These are phyloP conservation scores for Pseudogymnoascus sp. DNA, from an alignment of 2,329 filamentous ascomycete species.

Conservation along the genomic window DNA sequence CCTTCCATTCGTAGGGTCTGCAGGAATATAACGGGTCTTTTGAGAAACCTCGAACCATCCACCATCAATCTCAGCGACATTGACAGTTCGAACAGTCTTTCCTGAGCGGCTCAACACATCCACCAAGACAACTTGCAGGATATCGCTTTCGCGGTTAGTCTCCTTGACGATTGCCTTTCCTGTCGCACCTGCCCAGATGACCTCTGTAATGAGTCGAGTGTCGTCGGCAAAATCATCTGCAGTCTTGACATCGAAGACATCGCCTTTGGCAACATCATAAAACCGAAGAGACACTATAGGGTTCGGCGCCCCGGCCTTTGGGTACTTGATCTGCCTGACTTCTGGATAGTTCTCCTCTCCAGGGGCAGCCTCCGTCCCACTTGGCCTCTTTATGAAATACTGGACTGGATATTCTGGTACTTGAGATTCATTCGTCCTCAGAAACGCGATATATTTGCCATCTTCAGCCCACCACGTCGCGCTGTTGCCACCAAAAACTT, in stretches of 20 bases:
- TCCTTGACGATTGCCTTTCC: constrained; percentile 79
- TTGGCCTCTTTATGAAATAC: constrained; percentile 85
- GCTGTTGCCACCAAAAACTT: constrained; percentile 71
- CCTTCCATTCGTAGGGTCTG: constrained; percentile 68
- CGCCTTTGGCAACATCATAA: constrained; percentile 71
- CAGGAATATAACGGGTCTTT: constrained; percentile 76
- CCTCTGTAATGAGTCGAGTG: constrained; percentile 84
- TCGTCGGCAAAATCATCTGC: constrained; percentile 71
- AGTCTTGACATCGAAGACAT: constrained; percentile 74
- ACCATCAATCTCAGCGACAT: constrained; percentile 80
- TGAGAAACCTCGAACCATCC: constrained; percentile 97
- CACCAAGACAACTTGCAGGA: constrained; percentile 80
- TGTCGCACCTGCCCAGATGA: constrained; percentile 73
- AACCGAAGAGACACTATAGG: constrained; percentile 82
- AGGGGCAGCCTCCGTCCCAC: constrained; percentile 56
- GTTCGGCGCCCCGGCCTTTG: constrained; percentile 90
- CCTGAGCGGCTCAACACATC: constrained; percentile 68
- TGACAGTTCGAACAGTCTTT: constrained; percentile 68
- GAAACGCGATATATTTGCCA: constrained; percentile 81
- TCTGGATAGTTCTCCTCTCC: constrained; percentile 89
- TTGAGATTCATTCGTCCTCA: constrained; percentile 86
- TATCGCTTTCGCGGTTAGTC: constrained; percentile 88
- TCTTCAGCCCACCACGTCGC: constrained; percentile 95
- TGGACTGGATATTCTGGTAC: constrained; percentile 91
- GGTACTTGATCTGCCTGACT: constrained; percentile 88